phyloP scores from a whole-genome alignment of 495 filamentous ascomycete species.

The Venustampulla echinocandica region DNA sequence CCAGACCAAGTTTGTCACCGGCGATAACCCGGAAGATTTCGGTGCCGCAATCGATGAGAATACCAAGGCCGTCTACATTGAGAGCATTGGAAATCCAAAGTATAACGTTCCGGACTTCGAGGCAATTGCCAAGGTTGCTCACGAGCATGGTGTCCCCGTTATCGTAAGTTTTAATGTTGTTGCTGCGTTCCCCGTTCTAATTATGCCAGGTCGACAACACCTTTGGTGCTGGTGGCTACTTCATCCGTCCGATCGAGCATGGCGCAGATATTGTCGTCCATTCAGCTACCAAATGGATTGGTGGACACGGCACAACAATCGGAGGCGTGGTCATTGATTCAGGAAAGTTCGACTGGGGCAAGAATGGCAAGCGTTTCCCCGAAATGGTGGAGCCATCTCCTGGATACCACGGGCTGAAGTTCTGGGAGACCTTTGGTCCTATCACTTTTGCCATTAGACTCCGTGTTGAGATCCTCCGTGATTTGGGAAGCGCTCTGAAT shows the following conservation, averaged over 20 bases:
- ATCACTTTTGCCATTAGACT: slow-evolving; percentile 77
- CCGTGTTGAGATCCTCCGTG: slow-evolving; percentile 76
- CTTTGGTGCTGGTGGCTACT: slow-evolving; percentile 93
- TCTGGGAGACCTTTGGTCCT: slow-evolving; percentile 91
- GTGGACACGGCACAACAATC: slow-evolving; percentile 94
- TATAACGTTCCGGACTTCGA: slow-evolving; percentile 93
- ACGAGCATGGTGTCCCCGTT: slow-evolving; percentile 74
- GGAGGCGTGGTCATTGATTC: slow-evolving; percentile 84
- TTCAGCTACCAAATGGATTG: slow-evolving; percentile 98
- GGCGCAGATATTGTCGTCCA: slow-evolving; percentile 94
- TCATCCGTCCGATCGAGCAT: slow-evolving; percentile 79
- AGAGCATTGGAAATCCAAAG: slow-evolving; percentile 90
- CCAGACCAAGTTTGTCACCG: slow-evolving; percentile 79
- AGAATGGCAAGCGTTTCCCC: slow-evolving; percentile 79
- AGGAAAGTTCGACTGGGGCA: slow-evolving; percentile 96
- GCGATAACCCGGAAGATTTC: slow-evolving; percentile 78
- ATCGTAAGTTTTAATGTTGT: slow-evolving; percentile 47
- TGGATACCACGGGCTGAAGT: slow-evolving; percentile 93
- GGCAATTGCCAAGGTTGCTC: slow-evolving; percentile 69
- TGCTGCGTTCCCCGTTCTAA: slow-evolving; percentile 2
- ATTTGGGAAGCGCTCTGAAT: slow-evolving; percentile 77
- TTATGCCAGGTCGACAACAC: slow-evolving; percentile 76
- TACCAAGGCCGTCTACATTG: slow-evolving; percentile 93
- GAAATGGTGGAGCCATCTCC: slow-evolving; percentile 87
- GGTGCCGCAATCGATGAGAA: slow-evolving; percentile 83